These are phyloP conservation scores for Euphrasia arctica DNA, from an alignment of 305 asterid species.

Conservation along the genomic window DNA sequence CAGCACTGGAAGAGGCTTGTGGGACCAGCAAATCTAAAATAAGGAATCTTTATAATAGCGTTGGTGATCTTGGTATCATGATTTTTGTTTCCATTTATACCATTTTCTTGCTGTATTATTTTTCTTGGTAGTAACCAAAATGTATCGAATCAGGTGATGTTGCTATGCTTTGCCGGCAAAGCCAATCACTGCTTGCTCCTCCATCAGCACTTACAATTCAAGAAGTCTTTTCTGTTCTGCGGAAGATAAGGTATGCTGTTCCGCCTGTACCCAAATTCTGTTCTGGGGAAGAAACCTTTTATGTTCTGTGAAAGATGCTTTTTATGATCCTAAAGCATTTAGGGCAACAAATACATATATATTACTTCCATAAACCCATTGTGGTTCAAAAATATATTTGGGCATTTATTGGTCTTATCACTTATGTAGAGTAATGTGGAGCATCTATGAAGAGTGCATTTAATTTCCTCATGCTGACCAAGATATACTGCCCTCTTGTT, in stretches of 20 bases:
- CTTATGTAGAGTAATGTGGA: constrained; percentile 19
- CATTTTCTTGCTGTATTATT: constrained; percentile 17
- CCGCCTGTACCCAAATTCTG: constrained; percentile 10
- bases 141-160: constrained; percentile 77
- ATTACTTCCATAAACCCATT: constrained; percentile 8
- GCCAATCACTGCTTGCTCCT: constrained; percentile 76
- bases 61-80: constrained; percentile 83
- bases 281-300: neutral
- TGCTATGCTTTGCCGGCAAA: constrained; percentile 92
- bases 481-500: constrained; percentile 1
- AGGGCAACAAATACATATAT: constrained; percentile 4
- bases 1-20: constrained; percentile 85
- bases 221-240: constrained; percentile 66
- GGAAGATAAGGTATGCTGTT: constrained; percentile 67
- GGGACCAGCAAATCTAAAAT: constrained; percentile 73
- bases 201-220: constrained; percentile 75
- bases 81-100: constrained; percentile 10
- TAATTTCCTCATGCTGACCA: constrained; percentile 3
- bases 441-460: constrained; percentile 20
- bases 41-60: constrained; percentile 59
- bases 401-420: constrained; percentile 12
- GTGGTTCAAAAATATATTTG: constrained; percentile 22
- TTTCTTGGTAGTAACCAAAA: constrained; percentile 23
- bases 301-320: neutral
- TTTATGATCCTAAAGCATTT: constrained; percentile 7